Conservation (phyloP, 2,329 filamentous ascomycete genomes). For the Colletotrichum sp. region DNA sequence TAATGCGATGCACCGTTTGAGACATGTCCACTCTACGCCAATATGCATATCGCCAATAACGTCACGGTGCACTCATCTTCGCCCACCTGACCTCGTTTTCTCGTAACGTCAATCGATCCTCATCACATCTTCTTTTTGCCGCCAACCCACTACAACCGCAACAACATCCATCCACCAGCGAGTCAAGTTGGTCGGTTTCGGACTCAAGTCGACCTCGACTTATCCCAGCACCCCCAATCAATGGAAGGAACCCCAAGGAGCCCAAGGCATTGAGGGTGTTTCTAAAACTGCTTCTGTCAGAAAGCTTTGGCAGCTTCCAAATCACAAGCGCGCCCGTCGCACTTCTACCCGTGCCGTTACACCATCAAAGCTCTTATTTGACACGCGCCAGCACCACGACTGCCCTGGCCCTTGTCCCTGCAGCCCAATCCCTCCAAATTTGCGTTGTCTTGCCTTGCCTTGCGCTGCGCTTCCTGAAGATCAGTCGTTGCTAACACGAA, state of each 20-base stretch:
- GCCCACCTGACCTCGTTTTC: background rate
- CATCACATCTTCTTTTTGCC: background rate
- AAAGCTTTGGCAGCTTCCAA: constrained; percentile 22
- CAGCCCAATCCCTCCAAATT: background rate
- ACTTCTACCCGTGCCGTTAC: constrained; percentile 7
- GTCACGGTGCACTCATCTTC: background rate
- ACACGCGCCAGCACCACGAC: constrained; percentile 4
- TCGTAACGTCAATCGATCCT: background rate
- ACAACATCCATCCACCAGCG: background rate
- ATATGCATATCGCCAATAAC: background rate
- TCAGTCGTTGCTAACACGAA: background rate
- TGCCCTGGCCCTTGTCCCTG: constrained; percentile 2
- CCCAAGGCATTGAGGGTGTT: background rate
- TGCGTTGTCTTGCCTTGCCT: background rate
- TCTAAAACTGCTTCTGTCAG: constrained; percentile 22
- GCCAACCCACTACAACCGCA: background rate
- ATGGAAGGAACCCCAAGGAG: background rate
- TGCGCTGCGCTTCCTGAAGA: background rate
- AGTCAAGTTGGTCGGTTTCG: constrained; percentile 5
- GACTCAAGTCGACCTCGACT: background rate
- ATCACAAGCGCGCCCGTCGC: constrained; percentile 11
- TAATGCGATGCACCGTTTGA: background rate
- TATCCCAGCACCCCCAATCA: background rate
- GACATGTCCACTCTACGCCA: background rate
- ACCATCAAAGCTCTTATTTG: constrained; percentile 12